Percentiles rank a stretch among this genome's conserved stretches.
Conservation (phyloP, 2,329 filamentous ascomycete genomes). For the Diaporthe citrichinensis region DNA sequence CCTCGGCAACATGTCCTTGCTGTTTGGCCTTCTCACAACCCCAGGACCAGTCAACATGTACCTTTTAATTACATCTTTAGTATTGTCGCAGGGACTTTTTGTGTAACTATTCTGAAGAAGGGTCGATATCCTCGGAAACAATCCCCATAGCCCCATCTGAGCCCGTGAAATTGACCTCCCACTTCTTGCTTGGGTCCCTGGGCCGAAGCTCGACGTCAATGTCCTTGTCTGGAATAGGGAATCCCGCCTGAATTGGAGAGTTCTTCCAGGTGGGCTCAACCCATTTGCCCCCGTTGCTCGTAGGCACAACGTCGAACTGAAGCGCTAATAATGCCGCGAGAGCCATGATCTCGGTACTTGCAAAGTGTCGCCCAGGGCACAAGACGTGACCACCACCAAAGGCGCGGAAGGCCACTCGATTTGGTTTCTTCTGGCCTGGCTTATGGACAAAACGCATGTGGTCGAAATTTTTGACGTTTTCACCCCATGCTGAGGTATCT, state of each 20-base stretch:
- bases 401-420: neutral
- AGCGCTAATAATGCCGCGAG: conserved; percentile 39
- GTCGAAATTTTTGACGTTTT: neutral
- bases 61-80: no score
- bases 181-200: conserved; percentile 42
- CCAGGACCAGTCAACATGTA: no score
- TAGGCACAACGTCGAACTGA: conserved; percentile 40
- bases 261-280: conserved; percentile 45
- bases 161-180: conserved; percentile 43
- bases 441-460: conserved; percentile 10
- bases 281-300: conserved; percentile 41
- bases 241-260: conserved; percentile 43
- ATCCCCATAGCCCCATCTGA: conserved; percentile 48
- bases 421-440: neutral
- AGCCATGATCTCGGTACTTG: conserved; percentile 43
- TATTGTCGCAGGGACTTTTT: no score
- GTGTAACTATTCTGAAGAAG: neutral
- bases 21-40: neutral
- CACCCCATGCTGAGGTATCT: conserved; percentile 39
- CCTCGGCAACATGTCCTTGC: neutral
- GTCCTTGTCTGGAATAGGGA: conserved; percentile 46
- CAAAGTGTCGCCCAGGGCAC: conserved; percentile 44
- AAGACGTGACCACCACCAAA: conserved; percentile 29
- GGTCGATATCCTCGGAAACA: conserved; percentile 44
- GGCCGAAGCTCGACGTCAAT: conserved; percentile 43